phyloP scores from a whole-genome alignment of 768 basidiomycete species.

The Hortiboletus flavorubellus region DNA sequence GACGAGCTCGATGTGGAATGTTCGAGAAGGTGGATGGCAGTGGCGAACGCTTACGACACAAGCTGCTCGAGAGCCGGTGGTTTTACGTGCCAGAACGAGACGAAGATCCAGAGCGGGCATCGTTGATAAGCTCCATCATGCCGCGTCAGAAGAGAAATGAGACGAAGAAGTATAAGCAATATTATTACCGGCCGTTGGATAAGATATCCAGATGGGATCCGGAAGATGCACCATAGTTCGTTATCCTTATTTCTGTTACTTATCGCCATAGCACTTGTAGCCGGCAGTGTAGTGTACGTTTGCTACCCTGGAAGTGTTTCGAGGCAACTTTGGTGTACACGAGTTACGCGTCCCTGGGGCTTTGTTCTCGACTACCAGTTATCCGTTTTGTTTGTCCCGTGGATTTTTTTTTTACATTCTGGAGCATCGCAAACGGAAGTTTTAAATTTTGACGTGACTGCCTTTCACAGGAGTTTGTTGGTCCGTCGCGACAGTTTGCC shows the following conservation, averaged over 20 bases:
- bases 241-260: constrained; percentile 3
- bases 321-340: constrained; percentile 16
- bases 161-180: constrained; percentile 84
- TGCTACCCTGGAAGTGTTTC: constrained; percentile 4
- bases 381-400: constrained; percentile 3
- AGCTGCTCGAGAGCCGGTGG: constrained; percentile 52
- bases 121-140: constrained; percentile 67
- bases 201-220: constrained; percentile 74
- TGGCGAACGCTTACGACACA: constrained; percentile 50
- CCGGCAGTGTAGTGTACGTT: constrained; percentile 9
- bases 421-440: constrained; percentile 1
- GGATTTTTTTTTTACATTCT: constrained; percentile 2
- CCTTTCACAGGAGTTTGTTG: constrained; percentile 20
- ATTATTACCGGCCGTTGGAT: constrained; percentile 73
- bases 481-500: background rate
- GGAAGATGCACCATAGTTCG: constrained; percentile 49
- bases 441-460: constrained; percentile 6
- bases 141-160: constrained; percentile 70
- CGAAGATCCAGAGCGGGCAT: constrained; percentile 66
- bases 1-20: constrained; percentile 49
- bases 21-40: constrained; percentile 73
- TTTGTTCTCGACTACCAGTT: background rate
- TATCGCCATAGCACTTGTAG: background rate
- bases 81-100: constrained; percentile 76
- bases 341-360: constrained; percentile 2